These are phyloP conservation scores for Trichoderma guizhouense DNA, from an alignment of 2,329 filamentous ascomycete species.

Conservation along the genomic window DNA sequence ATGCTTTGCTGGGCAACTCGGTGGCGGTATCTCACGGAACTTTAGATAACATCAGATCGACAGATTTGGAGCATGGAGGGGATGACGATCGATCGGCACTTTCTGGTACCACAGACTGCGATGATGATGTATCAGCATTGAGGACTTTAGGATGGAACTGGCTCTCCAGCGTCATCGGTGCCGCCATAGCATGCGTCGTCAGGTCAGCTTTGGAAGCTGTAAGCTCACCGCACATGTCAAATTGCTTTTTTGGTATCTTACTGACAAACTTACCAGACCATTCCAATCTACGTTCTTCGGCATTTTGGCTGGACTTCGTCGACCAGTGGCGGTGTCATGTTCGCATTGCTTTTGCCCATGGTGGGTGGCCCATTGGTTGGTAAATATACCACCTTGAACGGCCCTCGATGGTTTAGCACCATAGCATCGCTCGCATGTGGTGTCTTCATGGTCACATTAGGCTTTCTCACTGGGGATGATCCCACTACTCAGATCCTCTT, in stretches of 20 bases:
- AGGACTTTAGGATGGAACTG: constrained; percentile 13
- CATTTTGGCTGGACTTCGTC: constrained; percentile 17
- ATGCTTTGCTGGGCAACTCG: neutral
- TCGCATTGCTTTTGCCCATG: constrained; percentile 12
- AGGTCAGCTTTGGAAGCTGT: constrained; percentile 16
- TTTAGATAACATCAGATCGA: neutral
- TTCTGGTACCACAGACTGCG: neutral
- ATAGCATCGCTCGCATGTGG: constrained; percentile 8
- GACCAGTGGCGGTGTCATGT: constrained; percentile 10
- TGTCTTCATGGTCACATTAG: constrained; percentile 10
- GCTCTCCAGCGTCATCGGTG: constrained; percentile 12
- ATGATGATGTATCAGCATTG: neutral
- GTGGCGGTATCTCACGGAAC: neutral
- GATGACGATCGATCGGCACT: neutral
- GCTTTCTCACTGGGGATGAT: constrained; percentile 2
- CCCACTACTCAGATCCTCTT: constrained; percentile 7
- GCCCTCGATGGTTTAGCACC: constrained; percentile 17
- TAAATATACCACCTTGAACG: constrained; percentile 1
- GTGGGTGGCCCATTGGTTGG: constrained; percentile 3
- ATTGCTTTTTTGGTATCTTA: neutral
- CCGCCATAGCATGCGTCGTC: constrained; percentile 4
- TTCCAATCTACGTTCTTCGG: constrained; percentile 15
- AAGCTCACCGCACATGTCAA: neutral
- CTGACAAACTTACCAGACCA: neutral
- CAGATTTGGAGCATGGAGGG: constrained; percentile 3